Base-by-base conservation (phyloP, 139 green algal genomes). In the Haematococcus lacustris region DNA sequence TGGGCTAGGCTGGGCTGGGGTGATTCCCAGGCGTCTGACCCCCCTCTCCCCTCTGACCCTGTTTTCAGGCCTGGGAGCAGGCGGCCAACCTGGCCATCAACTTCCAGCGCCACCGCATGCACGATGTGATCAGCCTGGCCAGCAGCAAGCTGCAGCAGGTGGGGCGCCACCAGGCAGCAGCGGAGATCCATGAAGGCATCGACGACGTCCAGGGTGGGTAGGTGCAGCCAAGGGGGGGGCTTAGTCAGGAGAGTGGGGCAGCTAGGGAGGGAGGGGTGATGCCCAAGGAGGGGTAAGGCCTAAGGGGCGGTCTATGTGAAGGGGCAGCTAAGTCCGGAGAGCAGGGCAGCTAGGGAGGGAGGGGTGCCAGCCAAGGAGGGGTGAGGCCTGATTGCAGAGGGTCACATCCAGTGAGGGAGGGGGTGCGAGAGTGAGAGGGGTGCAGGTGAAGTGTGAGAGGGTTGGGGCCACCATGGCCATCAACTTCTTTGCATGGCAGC, bases 71-170 rank as follows among this genome's bases (percentile, higher is more conserved):
- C 67, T 86, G 80, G 77, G 71, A 80, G 63, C 83, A 86, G 74
- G 90, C 88, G 4, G 84, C 87, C 23, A 79, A 77, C 43, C 67
- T 95, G 63, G 83, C 85, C 25, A 86, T 90, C 67, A 85, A 85
- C 59, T 78, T 91, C 71, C 76, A 86, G 71, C 78, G 78, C 32
- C 76, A 91, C 51, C 76, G 83, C 38, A 73, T 88, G 65, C 66
- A 76, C 2, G 80, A 91, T 34, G 87, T 93, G 35, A 79, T 92
- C 43, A 73, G 70, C 70, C 69, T 75, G n/a, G 88, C 92, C 0
- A 69, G 74, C 26, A 35, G 81, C 71, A 71, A 78, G 32, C 83
- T 93, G 59, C 65, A 80, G 39, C 74, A 83, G 26, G 86, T 91
- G 26, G 73, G 76, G 25, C 75, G 85, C 28, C 66, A 79, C 66